These are phyloP conservation scores for Gracilariopsis chorda DNA, from an alignment of 23 red algal species.

Conservation along the genomic window DNA sequence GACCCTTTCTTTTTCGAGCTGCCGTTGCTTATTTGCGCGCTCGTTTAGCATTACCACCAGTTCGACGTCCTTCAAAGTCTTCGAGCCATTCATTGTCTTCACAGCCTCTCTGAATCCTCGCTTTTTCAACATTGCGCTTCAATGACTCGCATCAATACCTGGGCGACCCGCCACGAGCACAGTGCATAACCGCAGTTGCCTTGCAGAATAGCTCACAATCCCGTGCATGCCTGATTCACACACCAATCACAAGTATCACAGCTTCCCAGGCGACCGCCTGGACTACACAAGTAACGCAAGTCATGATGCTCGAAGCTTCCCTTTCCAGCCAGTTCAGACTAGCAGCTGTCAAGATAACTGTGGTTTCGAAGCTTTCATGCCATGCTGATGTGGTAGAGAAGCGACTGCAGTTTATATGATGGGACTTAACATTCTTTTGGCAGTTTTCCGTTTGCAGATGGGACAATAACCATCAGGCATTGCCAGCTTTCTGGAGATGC, in stretches of 20 bases:
- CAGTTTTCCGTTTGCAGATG: conserved; percentile 39
- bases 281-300: conserved; percentile 19
- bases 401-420: background rate
- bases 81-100: no score
- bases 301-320: background rate
- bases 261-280: conserved; percentile 30
- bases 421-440: conserved; percentile 29
- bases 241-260: conserved; percentile 44
- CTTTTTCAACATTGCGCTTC: background rate
- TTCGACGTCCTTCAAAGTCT: no score
- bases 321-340: background rate
- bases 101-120: background rate
- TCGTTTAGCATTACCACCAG: conserved; percentile 22
- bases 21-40: background rate
- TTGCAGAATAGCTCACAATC: conserved; percentile 1
- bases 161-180: background rate
- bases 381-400: background rate
- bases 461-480: conserved; percentile 11
- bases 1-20: background rate
- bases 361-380: conserved; percentile 17
- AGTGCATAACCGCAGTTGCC: conserved; percentile 40
- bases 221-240: conserved; percentile 15
- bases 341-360: background rate
- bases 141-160: background rate
- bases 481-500: conserved; percentile 1